Base-by-base conservation (phyloP, 305 asterid genomes). In the Coffea humblotiana region DNA sequence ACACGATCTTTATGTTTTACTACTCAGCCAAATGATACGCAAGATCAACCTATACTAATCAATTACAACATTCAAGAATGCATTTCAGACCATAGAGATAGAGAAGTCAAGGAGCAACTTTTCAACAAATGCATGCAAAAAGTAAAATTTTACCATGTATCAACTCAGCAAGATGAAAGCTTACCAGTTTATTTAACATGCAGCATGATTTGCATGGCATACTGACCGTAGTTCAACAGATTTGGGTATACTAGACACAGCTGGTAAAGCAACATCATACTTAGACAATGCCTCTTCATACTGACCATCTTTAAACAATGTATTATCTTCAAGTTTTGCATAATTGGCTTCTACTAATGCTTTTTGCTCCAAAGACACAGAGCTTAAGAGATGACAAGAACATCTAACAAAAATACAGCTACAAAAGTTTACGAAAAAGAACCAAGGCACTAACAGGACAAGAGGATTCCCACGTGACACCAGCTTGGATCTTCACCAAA, bases 111-210 rank as follows among this genome's bases (percentile, higher is more conserved):
- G 49, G 61, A 45, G 58, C 40, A 47, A 27, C 63, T 72, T n/a
- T n/a, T 54, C 61, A 69, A 48, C 35, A 72, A 74, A n/a, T 64
- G 47, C 72, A 79, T 19, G 18, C 9, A 18, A 40, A 70, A 2
- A 29, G 23, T 40, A 3, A 10, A 5, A 67, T 4, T 35, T 43
- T 16, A 7, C 23, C 18, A 16, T 7, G 37, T 2, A 37, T 67
- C 21, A 6, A 15, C 12, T 37, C 29, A 35, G 19, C 32, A 37
- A 37, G 6, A 67, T 32, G 12, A 49, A n/a, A 79, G 76, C 88
- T 75, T 89, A 95, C 99, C 96, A 92, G 81, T 79, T 90, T 94
- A 74, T 88, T 89, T 88, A 92, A 87, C 98, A 95, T 64, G 97
- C 97, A 51, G 94, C 99, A 18, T 95, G 87, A 82, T 95, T 95